Evolutionary conservation across 2,329 filamentous ascomycete genomes (phyloP).

Genomic region (Botrytis byssoidea): DNA sequence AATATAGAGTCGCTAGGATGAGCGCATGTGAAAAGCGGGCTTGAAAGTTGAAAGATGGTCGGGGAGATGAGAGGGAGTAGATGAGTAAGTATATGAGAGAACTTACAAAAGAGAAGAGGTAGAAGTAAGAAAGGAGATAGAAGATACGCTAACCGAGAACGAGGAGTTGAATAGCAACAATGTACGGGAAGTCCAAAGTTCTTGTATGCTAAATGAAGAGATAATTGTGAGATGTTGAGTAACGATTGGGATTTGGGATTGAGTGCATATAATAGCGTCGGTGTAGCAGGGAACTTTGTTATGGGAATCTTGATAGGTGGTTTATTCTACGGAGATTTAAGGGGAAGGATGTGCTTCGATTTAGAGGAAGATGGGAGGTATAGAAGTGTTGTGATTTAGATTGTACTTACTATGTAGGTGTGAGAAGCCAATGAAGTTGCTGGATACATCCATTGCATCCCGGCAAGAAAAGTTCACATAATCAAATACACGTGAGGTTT

Average conservation of each 20-base stretch:
- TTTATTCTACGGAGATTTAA: rapidly evolving
- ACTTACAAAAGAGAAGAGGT: rapidly evolving
- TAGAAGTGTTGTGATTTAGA: background rate
- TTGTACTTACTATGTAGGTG: background rate
- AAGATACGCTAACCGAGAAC: background rate
- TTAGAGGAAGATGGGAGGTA: background rate
- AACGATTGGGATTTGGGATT: rapidly evolving
- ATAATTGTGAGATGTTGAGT: background rate
- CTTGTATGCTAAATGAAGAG: rapidly evolving
- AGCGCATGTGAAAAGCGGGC: background rate
- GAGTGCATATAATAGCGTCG: rapidly evolving
- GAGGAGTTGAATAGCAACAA: background rate
- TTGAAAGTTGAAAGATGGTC: background rate
- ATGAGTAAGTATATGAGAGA: background rate
- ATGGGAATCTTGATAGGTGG: background rate
- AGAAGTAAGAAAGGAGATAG: background rate
- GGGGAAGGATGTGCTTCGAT: too few relatives aligned
- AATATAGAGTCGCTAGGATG: rapidly evolving
- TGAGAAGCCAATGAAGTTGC: background rate
- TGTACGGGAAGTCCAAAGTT: background rate
- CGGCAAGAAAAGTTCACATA: background rate
- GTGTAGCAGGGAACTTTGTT: background rate
- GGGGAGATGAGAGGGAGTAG: too few relatives aligned
- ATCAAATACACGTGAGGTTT: too few relatives aligned
- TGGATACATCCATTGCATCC: background rate